Evolutionary conservation across 129 eudicot genomes (phyloP), one percentile per base, ranked within the genome.

Genomic region (Chrysanthemum makinoi): DNA sequence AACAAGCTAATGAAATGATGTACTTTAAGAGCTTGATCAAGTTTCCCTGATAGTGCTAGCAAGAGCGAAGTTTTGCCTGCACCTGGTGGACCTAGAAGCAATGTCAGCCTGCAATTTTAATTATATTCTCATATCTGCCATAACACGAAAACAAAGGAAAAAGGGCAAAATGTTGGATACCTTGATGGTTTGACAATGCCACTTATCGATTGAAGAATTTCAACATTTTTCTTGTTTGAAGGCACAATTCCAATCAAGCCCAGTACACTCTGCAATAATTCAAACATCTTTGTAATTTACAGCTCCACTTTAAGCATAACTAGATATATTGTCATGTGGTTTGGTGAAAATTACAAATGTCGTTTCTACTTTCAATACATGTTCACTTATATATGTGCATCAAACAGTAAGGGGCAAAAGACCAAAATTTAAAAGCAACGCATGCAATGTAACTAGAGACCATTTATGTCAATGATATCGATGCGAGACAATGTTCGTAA

Each of bases 111-210:
- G 78, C 70, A 73, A 30, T 59, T 11, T 14, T 35, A 44, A 72
- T 59, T 11, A 58, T 19, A 63, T 14, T 28, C 15, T 35, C 6
- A n/a, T 62, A 2, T 16, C 17, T 28, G 49, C 46, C 7, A 11
- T 48, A 47, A 14, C 61, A 11, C 2, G 55, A 15, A 26, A 16
- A 28, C 39, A 28, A 57, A 16, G 58, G 60, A 44, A 6, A 46
- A n/a, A n/a, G n/a, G 6, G 22, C 16, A 4, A 19, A 30, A 16
- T 13, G 0, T 16, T 30, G 18, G 43, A 11, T 77, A 89, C 96
- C 95, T 87, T 43, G 97, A 91, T 13, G 97, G 95, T 68, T 72
- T 85, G 54, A 91, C 80, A 22, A 87, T 80, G 61, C 97, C 97
- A 22, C 82, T 81, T 63, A 91, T 77, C 59, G 89, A 83, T 7